Evolutionary conservation across 2,329 filamentous ascomycete genomes (phyloP).

Genomic region (Paraphaeosphaeria sporulosa): DNA sequence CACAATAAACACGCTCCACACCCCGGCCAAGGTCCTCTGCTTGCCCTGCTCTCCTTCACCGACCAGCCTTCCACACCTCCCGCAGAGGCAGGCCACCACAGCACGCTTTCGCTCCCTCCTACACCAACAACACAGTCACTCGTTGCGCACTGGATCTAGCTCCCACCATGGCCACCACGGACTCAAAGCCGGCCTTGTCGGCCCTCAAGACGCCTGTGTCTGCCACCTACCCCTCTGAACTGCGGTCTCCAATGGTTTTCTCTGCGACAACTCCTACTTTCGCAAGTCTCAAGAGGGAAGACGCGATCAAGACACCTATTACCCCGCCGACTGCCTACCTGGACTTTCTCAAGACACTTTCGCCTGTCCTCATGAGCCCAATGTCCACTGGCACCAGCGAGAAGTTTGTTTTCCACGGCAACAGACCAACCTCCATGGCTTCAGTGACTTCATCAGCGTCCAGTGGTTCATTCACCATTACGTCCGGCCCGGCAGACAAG

Average conservation of each 20-base stretch:
- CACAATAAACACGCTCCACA: slow-evolving; percentile 43
- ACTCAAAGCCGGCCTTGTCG: slow-evolving; percentile 51
- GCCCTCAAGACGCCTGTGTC: slow-evolving; percentile 65
- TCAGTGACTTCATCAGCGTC: slow-evolving; percentile 49
- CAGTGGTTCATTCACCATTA: slow-evolving; percentile 46
- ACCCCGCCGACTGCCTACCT: slow-evolving; percentile 89
- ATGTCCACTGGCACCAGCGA: slow-evolving; percentile 64
- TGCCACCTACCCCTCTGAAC: slow-evolving; percentile 63
- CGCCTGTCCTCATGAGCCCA: slow-evolving; percentile 73
- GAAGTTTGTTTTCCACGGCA: slow-evolving; percentile 58
- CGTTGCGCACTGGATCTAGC: slow-evolving; percentile 34
- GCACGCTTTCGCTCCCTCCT: slow-evolving; percentile 21
- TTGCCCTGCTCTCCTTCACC: slow-evolving; percentile 27
- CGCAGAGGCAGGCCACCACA: slow-evolving; percentile 2
- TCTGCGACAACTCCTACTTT: slow-evolving; percentile 57
- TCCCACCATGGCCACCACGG: slow-evolving; percentile 48
- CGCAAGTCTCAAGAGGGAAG: slow-evolving; percentile 69
- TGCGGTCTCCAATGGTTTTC: slow-evolving; percentile 70
- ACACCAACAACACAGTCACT: slow-evolving; percentile 37
- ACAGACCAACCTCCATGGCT: slow-evolving; percentile 41
- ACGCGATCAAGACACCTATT: slow-evolving; percentile 80
- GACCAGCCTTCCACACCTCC: slow-evolving; percentile 33
- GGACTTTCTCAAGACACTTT: slow-evolving; percentile 88
- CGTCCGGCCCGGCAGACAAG: slow-evolving; percentile 43
- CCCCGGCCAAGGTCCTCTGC: slow-evolving; percentile 36